Evolutionary conservation across 192 early-diverging fungal genomes (phyloP), one percentile per base, ranked within the genome.

Genomic region (Coemansia sp.): DNA sequence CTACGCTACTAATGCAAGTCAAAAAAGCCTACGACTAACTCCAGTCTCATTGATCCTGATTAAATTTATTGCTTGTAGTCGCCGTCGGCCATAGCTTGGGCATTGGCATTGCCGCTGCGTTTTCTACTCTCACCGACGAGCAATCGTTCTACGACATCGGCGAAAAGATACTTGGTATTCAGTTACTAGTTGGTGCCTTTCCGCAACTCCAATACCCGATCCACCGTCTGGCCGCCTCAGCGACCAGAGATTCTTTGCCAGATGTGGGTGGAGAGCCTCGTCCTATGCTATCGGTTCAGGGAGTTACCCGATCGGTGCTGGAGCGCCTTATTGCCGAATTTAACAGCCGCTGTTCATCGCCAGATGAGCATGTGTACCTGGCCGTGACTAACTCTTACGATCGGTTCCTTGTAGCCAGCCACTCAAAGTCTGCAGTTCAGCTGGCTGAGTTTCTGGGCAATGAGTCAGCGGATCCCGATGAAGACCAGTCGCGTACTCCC

Each of bases 61-160:
- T 31, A 5, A 36, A 36, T 1, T 20, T 52, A 10, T 22, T 22
- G 7, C 3, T 22, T 84, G 33, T 85, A 85, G 82, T 64, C 13
- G 66, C 65, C 4, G 91, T 93, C 51, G 97, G 97, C 62, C 97
- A 98, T 77, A 92, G 90, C 63, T 95, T 96, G 78, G 97, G 97
- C 18, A 89, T 98, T 52, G 90, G 93, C 62, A 87, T 91, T 4
- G 94, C 97, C 2, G 88, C 93, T 2, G 94, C 92, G 40, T 90
- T 98, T 73, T 89, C 97, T 0, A 74, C 90, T 31, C 89, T 95
- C 13, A 80, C 88, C 47, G 91, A 93, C 20, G 90, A 93, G 65
- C 88, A 91, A 47, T 93, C 93, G 11, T 95, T 97, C 78, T 66
- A 90, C 51, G 68, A 68, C 44, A 92, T 93, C 68, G 90, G 92